Evolutionary conservation across 2,329 filamentous ascomycete genomes (phyloP), one percentile per base, ranked within the genome.

Genomic region (Botrytis hyacinthi): DNA sequence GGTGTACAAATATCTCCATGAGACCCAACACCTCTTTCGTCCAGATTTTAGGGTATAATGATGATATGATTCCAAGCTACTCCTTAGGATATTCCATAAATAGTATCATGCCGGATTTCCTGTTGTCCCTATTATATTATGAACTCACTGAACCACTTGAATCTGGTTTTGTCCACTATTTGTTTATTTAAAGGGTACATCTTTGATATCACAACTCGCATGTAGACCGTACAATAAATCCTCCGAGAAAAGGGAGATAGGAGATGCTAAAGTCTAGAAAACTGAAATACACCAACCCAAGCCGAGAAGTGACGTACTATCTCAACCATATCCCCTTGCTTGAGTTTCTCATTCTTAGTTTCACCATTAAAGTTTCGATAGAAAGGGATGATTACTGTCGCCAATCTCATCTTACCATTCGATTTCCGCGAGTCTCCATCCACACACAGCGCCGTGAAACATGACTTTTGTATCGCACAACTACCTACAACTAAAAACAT

Each of bases 161-260:
- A 14, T 51, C 48, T 51, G 14, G 26, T 6, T 51, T 51, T 7
- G 0, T 51, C 12, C 26, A 51, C 26, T 14, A 5, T 10, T 14
- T 1, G 10, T 12, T n/a, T n/a, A 51, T 51, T 6, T 6, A n/a
- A 51, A 51, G 26, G 0, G 12, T n/a, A 14, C 12, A 7, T n/a
- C 4, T n/a, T 16, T n/a, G 26, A 51, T 51, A 51, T 4, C 26
- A 14, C 16, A 26, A n/a, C 10, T 7, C 10, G 2, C 44, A 46
- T 12, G 20, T 7, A 48, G 46, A 26, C 4, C 9, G 9, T 51
- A 51, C 48, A 51, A n/a, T 26, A 48, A 48, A 10, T 10, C 4
- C 3, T 0, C 10, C 2, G 3, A 26, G 22, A 10, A 48, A 4
- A 20, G 1, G 26, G 22, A 9, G 1, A 12, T 14, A 51, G 22